Evolutionary conservation across 1,284 basidiomycete genomes (phyloP).

Genomic region (Cryptococcus hybrid): DNA sequence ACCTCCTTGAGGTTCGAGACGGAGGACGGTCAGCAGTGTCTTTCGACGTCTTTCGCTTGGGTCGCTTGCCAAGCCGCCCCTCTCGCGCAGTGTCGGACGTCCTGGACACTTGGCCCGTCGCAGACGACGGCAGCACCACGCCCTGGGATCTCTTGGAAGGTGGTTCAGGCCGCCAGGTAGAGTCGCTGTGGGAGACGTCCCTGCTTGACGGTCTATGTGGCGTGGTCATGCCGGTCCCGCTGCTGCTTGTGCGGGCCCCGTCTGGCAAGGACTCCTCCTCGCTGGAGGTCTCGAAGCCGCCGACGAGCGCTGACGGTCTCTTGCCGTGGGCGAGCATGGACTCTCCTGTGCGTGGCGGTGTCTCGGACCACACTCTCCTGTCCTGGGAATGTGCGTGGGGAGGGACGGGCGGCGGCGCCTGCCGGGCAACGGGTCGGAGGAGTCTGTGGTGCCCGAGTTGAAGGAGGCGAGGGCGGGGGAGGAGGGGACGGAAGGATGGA

Average conservation of each 20-base stretch:
- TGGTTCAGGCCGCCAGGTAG: neutral
- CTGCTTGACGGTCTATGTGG: too few species aligned
- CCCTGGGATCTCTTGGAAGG: conserved; percentile 16
- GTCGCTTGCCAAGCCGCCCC: neutral
- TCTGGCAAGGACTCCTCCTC: conserved; percentile 20
- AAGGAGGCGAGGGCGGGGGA: neutral
- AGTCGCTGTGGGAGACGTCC: neutral
- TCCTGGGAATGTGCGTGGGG: conserved; percentile 15
- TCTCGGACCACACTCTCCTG: conserved; percentile 23
- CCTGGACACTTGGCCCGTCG: too few species aligned
- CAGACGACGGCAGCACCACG: conserved; percentile 12
- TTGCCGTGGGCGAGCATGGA: conserved; percentile 20
- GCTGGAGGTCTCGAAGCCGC: conserved; percentile 39
- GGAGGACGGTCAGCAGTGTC: neutral
- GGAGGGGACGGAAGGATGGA: conserved; percentile 8
- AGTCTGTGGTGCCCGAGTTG: neutral
- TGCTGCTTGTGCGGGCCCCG: neutral
- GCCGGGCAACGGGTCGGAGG: neutral
- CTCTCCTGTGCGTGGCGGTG: conserved; percentile 5
- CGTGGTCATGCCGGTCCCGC: neutral
- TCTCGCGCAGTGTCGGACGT: neutral
- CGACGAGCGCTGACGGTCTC: conserved; percentile 31
- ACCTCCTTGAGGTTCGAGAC: neutral
- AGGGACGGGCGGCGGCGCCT: neutral
- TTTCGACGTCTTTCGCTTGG: conserved; percentile 3